Percentiles rank a stretch among this genome's conserved stretches.
Evolutionary conservation across 495 filamentous ascomycete genomes (phyloP).

Genomic region (Aspergillus funiculosus): DNA sequence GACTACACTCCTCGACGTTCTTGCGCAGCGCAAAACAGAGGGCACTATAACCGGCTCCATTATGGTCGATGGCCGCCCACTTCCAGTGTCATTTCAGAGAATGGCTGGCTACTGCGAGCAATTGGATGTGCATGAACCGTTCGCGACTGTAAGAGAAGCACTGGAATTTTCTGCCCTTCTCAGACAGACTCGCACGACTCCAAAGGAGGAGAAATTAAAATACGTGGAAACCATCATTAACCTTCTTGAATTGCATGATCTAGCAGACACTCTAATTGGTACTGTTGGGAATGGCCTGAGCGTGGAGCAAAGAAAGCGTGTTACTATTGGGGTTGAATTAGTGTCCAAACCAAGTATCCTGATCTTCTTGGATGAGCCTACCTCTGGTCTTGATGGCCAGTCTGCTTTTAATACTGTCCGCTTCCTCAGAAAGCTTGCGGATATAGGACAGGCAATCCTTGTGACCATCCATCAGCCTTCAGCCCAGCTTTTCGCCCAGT

Average conservation of each 20-base stretch:
- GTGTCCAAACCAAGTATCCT: slow-evolving; percentile 60
- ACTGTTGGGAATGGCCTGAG: slow-evolving; percentile 47
- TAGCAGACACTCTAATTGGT: slow-evolving; percentile 51
- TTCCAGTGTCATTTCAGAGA: slow-evolving; percentile 78
- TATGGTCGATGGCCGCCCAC: slow-evolving; percentile 71
- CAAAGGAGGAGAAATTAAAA: slow-evolving; percentile 51
- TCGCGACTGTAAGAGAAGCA: slow-evolving; percentile 58
- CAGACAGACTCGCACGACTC: slow-evolving; percentile 46
- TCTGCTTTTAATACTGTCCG: slow-evolving; percentile 61
- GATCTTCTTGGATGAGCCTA: slow-evolving; percentile 75
- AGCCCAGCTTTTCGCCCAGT: slow-evolving; percentile 64
- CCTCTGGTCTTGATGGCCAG: slow-evolving; percentile 60
- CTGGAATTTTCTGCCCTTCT: slow-evolving; percentile 54
- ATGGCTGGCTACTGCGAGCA: slow-evolving; percentile 56
- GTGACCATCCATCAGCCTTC: slow-evolving; percentile 78
- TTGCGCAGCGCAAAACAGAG: slow-evolving; percentile 69
- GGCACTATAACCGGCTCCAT: slow-evolving; percentile 83
- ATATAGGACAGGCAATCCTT: slow-evolving; percentile 62
- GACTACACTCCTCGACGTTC: slow-evolving; percentile 51
- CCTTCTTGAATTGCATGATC: slow-evolving; percentile 52
- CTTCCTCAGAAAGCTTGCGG: slow-evolving; percentile 60
- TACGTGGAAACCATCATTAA: slow-evolving; percentile 56
- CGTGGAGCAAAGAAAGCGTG: slow-evolving; percentile 57
- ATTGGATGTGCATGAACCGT: slow-evolving; percentile 54
- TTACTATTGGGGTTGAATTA: slow-evolving; percentile 66